Conservation (phyloP, 2,329 filamentous ascomycete genomes). For the Paracoccidioides lutzii region DNA sequence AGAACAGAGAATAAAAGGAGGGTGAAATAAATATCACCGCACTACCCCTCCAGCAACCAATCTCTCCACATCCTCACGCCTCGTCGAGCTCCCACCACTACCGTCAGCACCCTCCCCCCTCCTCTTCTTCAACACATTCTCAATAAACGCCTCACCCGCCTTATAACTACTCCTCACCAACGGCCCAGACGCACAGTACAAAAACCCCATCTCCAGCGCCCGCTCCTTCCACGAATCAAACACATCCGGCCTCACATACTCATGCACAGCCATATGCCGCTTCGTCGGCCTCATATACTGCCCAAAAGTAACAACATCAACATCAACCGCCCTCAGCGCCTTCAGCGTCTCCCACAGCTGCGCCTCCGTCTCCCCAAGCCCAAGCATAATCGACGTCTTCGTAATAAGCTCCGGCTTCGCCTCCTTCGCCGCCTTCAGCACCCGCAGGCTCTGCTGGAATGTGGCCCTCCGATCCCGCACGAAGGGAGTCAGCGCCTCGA, state of each 20-base stretch:
- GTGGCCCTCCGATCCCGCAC: conserved; percentile 82
- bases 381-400: conserved; percentile 98
- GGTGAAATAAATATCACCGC: conserved; percentile 13
- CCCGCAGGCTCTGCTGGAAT: conserved; percentile 71
- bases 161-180: conserved; percentile 94
- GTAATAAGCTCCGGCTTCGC: conserved; percentile 70
- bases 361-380: conserved; percentile 79
- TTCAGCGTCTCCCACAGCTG: conserved; percentile 68
- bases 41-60: conserved; percentile 16
- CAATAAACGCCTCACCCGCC: conserved; percentile 95
- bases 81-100: conserved; percentile 14
- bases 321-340: conserved; percentile 64
- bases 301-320: conserved; percentile 97
- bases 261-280: conserved; percentile 90
- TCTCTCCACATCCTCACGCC: conserved; percentile 12
- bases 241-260: conserved; percentile 80
- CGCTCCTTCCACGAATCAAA: conserved; percentile 88
- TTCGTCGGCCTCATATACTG: conserved; percentile 99
- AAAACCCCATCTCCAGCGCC: conserved; percentile 86
- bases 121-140: conserved; percentile 89
- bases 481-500: conserved; percentile 76
- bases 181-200: conserved; percentile 90
- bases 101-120: conserved; percentile 18
- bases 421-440: conserved; percentile 70
- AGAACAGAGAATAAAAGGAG: background rate